phyloP scores from a whole-genome alignment of 2,329 filamentous ascomycete genomes.

The Coleophoma crateriformis region DNA sequence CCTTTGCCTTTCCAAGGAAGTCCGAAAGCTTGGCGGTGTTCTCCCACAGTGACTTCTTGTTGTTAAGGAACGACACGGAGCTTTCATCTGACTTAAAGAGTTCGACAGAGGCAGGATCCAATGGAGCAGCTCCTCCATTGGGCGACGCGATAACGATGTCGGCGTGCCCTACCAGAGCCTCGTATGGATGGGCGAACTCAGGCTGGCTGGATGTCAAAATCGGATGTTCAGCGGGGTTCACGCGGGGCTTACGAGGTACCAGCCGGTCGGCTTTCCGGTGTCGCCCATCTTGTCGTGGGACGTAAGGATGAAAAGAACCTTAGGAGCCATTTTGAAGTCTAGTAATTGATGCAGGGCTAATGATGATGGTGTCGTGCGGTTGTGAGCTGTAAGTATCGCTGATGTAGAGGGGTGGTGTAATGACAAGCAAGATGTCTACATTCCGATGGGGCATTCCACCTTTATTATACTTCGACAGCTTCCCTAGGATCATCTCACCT shows the following conservation, averaged over 20 bases:
- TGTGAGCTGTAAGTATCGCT: too few species aligned
- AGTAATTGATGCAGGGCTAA: too few species aligned
- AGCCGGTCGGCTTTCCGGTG: conserved; percentile 40
- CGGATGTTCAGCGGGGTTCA: neutral
- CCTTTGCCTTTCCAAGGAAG: conserved; percentile 36
- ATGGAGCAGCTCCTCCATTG: conserved; percentile 32
- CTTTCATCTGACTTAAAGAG: conserved; percentile 32
- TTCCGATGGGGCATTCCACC: too few species aligned
- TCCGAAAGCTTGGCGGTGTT: conserved; percentile 41
- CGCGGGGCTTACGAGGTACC: conserved; percentile 39
- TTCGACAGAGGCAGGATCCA: conserved; percentile 36
- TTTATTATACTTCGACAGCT: too few species aligned
- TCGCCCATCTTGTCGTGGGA: conserved; percentile 29
- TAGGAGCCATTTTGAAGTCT: conserved; percentile 24
- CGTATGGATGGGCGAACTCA: conserved; percentile 40
- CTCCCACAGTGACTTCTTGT: conserved; percentile 41
- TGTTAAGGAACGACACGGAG: conserved; percentile 33
- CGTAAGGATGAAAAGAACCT: conserved; percentile 46
- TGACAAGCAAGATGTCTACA: too few species aligned
- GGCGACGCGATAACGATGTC: conserved; percentile 37
- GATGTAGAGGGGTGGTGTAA: too few species aligned
- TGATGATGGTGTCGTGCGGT: too few species aligned
- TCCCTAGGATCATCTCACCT: too few species aligned
- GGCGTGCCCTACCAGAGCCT: conserved; percentile 31
- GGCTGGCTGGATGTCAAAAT: conserved; percentile 25